Evolutionary conservation across 257 asterid species (phyloP), one percentile per base, ranked within the genome.

Genomic region (Orobanche coerulescens): DNA sequence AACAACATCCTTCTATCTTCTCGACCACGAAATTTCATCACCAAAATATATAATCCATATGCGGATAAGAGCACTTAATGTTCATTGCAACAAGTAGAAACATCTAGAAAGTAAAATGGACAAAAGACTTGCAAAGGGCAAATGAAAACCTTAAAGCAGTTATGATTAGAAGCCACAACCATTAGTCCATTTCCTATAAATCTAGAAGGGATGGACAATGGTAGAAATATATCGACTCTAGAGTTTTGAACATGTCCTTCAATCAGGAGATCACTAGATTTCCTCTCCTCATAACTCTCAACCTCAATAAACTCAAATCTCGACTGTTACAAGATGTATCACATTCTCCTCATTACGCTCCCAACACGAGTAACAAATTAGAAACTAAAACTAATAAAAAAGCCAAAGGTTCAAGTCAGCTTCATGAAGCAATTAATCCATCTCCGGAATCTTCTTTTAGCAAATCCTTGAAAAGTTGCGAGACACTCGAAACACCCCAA

Each of bases 401-500:
- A 18, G 24, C 12, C 33, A 54, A n/a, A 30, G 40, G 24, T 28
- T 50, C 30, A 36, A 33, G 51, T 37, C 40, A 61, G 47, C 62
- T 51, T 34, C 43, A 49, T n/a, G 31, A 49, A 52, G 50, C 66
- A 48, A 43, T 37, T 49, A 2, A 36, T 34, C 67, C 31, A 26
- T 68, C 55, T 68, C 55, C 8, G 53, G 22, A 22, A 36, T 44
- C 54, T 26, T 8, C 40, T 40, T 22, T 30, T 19, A 25, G 40
- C 48, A 68, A 30, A 68, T 49, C 55, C 68, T 36, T 39, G 22
- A 30, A n/a, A n/a, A 31, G 46, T 56, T 63, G 36, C 65, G 44
- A 20, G 60, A 19, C 43, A 30, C 74, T 22, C 2, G 65, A 22
- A 20, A 55, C 65, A 42, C 39, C 53, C 39, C 11, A 55, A 46